These are phyloP conservation scores for Xylaria palmicola DNA, from an alignment of 495 filamentous ascomycete genomes.

Conservation along the genomic window DNA sequence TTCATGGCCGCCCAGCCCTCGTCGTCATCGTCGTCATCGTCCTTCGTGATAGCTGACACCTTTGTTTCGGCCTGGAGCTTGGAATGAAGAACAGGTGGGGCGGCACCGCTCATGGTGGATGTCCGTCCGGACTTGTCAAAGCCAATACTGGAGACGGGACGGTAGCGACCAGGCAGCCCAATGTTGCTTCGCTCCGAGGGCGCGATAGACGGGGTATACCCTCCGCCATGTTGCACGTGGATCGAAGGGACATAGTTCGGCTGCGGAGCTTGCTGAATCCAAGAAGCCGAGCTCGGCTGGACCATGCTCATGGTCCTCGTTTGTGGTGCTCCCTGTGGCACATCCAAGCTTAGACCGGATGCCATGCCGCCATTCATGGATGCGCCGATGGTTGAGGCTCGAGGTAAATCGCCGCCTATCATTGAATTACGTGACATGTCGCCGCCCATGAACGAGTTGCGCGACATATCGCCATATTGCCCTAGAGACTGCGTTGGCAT, in stretches of 20 bases:
- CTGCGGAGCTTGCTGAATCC: conserved; percentile 43
- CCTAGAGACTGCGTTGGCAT: conserved; percentile 35
- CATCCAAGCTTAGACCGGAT: conserved; percentile 28
- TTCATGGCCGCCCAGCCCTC: conserved; percentile 83
- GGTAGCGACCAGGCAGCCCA: conserved; percentile 86
- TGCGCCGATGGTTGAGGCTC: conserved; percentile 6
- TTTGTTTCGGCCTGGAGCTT: conserved; percentile 26
- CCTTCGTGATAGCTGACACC: conserved; percentile 29
- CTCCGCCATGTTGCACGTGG: conserved; percentile 39
- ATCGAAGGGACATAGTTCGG: conserved; percentile 49
- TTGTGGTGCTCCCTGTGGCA: conserved; percentile 36
- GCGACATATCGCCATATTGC: conserved; percentile 36
- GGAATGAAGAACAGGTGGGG: conserved; percentile 26
- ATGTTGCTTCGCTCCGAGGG: conserved; percentile 94
- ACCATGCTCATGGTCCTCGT: conserved; percentile 78
- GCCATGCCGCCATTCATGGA: conserved; percentile 32
- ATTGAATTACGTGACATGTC: conserved; percentile 39
- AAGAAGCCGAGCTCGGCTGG: conserved; percentile 61
- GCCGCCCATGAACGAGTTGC: conserved; percentile 45
- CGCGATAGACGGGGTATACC: conserved; percentile 69
- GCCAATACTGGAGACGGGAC: conserved; percentile 67
- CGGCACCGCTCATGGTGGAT: conserved; percentile 52
- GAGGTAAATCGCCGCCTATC: conserved; percentile 21
- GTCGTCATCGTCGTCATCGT: conserved; percentile 74
- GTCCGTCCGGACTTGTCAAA: conserved; percentile 44